Evolutionary conservation across 352 stramenopile genomes (phyloP), one percentile per base, ranked within the genome.

Genomic region (Stramenopiles sp.): DNA sequence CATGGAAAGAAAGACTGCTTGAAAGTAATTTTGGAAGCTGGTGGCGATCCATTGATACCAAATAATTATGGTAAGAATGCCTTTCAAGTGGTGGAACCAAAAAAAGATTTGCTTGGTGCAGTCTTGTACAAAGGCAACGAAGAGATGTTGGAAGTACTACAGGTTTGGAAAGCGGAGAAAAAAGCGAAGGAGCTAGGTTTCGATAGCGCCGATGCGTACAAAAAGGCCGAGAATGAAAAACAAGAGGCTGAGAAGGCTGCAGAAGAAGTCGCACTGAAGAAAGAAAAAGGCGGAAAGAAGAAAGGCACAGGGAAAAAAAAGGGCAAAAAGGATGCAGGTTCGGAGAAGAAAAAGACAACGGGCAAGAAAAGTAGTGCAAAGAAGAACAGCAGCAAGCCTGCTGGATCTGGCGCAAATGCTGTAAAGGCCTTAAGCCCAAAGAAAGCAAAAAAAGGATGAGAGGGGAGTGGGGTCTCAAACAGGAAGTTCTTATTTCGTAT

Each of bases 41-140:
- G 71, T 31, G 71, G 71, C 30, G 31, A 78, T 33, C 71, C 71
- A 31, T 14, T 78, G 71, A 78, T 78, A 31, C 71, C 71, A 78
- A 78, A 78, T 33, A 33, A 33, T 31, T 78, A 78, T 33, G 14
- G 14, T 33, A 78, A 78, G 14, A 78, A 78, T 78, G 71, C 71
- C 4, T 78, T 78, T 78, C 71, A 78, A 78, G 71, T 78, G 4
- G 71, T 78, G 1, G 71, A 78, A 14, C 30, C 71, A 31, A 31
- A 33, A 14, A 78, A 31, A 33, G 71, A 78, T 78, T 33, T 78
- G 22, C 14, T 78, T 14, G 71, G 71, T 14, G 71, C 71, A 78
- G 22, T 78, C 4, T 78, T 78, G 71, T 33, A 78, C 30, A 33
- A 78, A 78, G 71, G 71, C 1, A 78, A 78, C 22, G 71, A 78